Percentiles rank a stretch among this genome's conserved stretches.
Evolutionary conservation across 352 stramenopile genomes (phyloP).

Genomic region (Phytophthora uliginosa): DNA sequence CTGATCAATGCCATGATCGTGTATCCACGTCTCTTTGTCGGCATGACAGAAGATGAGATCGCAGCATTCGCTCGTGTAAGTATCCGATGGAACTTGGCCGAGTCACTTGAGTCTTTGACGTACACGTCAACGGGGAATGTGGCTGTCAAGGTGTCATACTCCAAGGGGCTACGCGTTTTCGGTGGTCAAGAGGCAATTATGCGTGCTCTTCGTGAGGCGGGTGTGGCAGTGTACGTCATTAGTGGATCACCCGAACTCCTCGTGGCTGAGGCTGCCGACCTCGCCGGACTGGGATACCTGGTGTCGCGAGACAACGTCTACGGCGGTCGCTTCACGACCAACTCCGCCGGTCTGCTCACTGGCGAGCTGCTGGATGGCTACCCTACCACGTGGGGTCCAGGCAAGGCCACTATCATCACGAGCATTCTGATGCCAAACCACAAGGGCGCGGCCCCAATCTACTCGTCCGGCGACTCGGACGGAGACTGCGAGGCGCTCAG

Average conservation of each 20-base stretch:
- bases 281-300: slow-evolving; percentile 48
- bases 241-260: slow-evolving; percentile 54
- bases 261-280: slow-evolving; percentile 39
- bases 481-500: slow-evolving; percentile 59
- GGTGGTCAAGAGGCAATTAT: slow-evolving; percentile 57
- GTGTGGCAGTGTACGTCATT: slow-evolving; percentile 52
- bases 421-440: slow-evolving; percentile 50
- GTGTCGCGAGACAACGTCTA: slow-evolving; percentile 52
- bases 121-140: slow-evolving; percentile 44
- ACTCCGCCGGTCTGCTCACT: slow-evolving; percentile 42
- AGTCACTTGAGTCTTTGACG: slow-evolving; percentile 38
- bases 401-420: slow-evolving; percentile 54
- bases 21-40: slow-evolving; percentile 52
- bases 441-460: slow-evolving; percentile 49
- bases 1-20: slow-evolving; percentile 51
- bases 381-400: slow-evolving; percentile 63
- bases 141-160: slow-evolving; percentile 37
- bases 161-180: slow-evolving; percentile 47
- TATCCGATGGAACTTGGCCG: slow-evolving; percentile 45
- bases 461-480: slow-evolving; percentile 28
- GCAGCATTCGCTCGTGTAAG: slow-evolving; percentile 39
- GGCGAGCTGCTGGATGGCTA: slow-evolving; percentile 47
- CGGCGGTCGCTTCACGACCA: slow-evolving; percentile 50
- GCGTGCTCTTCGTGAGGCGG: slow-evolving; percentile 46
- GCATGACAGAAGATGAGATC: slow-evolving; percentile 57